Evolutionary conservation across 2,329 filamentous ascomycete species (phyloP).

Genomic region (Ramichloridium luteum): DNA sequence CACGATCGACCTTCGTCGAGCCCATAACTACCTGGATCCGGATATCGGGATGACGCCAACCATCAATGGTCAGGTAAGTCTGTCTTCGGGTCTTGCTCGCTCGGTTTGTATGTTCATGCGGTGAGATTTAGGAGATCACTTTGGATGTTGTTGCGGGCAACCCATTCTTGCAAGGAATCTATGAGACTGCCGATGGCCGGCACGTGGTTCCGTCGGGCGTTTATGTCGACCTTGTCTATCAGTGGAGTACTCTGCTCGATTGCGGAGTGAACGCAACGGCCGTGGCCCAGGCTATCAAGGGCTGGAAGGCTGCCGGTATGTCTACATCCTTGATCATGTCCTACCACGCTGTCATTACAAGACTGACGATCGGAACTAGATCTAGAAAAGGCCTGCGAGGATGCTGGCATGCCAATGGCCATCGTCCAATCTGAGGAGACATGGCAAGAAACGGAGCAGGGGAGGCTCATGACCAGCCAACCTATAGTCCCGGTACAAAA

Average conservation of each 20-base stretch:
- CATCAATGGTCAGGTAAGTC: constrained; percentile 4
- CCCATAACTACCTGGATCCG: constrained; percentile 6
- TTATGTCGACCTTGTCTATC: constrained; percentile 6
- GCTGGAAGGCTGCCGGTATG: constrained; percentile 3
- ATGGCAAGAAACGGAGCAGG: constrained; percentile 3
- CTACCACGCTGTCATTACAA: no score
- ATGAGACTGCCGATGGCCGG: constrained; percentile 5
- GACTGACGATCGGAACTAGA: constrained; percentile 3
- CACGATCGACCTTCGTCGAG: constrained; percentile 2
- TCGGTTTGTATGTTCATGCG: neutral
- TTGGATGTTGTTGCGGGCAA: constrained; percentile 4
- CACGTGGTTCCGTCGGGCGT: constrained; percentile 5
- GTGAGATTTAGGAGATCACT: constrained; percentile 4
- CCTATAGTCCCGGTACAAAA: constrained; percentile 5
- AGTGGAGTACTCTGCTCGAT: constrained; percentile 5
- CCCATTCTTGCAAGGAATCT: constrained; percentile 4
- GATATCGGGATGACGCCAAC: constrained; percentile 7
- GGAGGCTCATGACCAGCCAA: constrained; percentile 2
- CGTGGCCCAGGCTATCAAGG: constrained; percentile 3
- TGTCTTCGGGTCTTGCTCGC: neutral
- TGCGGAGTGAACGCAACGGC: constrained; percentile 4
- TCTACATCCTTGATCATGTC: neutral
- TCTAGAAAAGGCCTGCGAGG: constrained; percentile 3
- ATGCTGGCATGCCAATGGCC: constrained; percentile 5
- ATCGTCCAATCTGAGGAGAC: constrained; percentile 4